These are phyloP conservation scores for Cercospora sojina DNA, from an alignment of 2,329 filamentous ascomycete genomes.

Conservation along the genomic window DNA sequence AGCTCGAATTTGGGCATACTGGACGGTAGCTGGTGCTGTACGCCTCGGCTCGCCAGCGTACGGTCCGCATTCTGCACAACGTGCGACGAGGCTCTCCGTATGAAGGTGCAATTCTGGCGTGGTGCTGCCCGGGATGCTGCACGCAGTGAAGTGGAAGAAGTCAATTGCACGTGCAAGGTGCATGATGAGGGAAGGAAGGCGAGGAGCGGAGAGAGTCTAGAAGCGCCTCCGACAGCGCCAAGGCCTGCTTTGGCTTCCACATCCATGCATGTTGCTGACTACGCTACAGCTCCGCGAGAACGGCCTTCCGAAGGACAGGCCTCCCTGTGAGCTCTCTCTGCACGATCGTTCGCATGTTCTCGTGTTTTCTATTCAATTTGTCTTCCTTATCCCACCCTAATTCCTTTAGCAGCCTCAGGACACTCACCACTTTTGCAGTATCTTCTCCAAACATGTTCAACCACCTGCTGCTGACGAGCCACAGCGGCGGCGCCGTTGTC, in stretches of 20 bases:
- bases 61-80: background rate
- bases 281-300: slow-evolving; percentile 3
- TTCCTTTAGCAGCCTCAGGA: background rate
- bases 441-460: slow-evolving; percentile 4
- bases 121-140: background rate
- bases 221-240: background rate
- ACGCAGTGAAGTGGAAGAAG: background rate
- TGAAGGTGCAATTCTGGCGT: background rate
- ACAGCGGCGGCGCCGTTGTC: slow-evolving; percentile 6
- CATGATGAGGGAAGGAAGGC: background rate
- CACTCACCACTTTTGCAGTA: background rate
- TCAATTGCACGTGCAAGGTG: background rate
- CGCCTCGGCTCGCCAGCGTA: background rate
- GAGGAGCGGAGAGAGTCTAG: background rate
- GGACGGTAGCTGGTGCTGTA: background rate
- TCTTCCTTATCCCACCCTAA: background rate
- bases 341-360: background rate
- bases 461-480: slow-evolving; percentile 4
- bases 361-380: background rate
- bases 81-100: background rate
- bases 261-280: background rate
- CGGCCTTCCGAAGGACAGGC: background rate
- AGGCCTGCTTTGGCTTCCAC: background rate
- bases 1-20: background rate
- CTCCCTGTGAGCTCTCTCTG: background rate